Base-by-base conservation (phyloP, 305 asterid genomes). In the Fraxinus velutina region DNA sequence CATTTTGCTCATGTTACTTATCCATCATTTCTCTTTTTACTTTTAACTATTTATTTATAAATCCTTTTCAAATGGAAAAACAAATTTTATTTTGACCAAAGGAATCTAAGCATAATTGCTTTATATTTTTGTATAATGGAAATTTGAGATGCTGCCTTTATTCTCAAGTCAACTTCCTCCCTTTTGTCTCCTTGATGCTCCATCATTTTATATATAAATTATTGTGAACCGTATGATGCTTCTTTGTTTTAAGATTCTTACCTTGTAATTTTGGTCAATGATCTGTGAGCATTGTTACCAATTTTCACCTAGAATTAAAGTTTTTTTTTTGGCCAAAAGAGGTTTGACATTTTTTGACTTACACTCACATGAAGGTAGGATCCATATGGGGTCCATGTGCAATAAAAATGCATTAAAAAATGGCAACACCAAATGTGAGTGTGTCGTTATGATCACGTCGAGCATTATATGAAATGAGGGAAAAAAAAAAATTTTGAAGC, bases 91-190 rank as follows among this genome's bases (percentile, higher is more conserved):
- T 19, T 60, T 19, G 73, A 13, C 62, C 39, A 62, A 78, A 37
- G 75, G 71, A 78, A 78, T 57, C 80, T 2, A 77, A 77, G 55
- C 8, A 15, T 19, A 21, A 19, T 47, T 29, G 6, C 10, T 39
- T 27, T 24, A 52, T 36, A 60, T 34, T 27, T 9, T 42, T 79
- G 32, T 39, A 2, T 68, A 3, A 5, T 3, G 10, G 74, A 15
- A 77, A 72, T 81, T 47, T 79, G 75, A 17, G 39, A 79, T 83
- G 84, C 83, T 87, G 85, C 86, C 90, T 84, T 84, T 82, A 66
- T 33, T 78, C 78, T 39, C 87, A 87, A 89, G 88, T 73, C 82
- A 84, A 60, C 75, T 74, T 84, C 74, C 42, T 27, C 19, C 50
- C 77, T 74, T 36, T 74, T 37, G 47, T 33, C n/a, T 22, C 44